These are phyloP conservation scores for Aspergillus ochraceoroseus DNA, from an alignment of 2,329 filamentous ascomycete genomes.

Conservation along the genomic window DNA sequence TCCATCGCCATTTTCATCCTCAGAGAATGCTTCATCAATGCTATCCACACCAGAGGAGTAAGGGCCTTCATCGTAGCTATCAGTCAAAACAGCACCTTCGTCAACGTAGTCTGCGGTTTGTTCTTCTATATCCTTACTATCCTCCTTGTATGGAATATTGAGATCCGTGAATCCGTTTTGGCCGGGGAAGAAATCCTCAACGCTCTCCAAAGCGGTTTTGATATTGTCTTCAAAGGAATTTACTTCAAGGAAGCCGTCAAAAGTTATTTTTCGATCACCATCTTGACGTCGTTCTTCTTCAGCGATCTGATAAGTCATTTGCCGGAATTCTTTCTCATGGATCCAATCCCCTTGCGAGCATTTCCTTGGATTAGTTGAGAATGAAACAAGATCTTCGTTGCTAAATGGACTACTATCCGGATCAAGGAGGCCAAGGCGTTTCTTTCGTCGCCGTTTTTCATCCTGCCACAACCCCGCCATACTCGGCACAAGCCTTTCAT, in stretches of 20 bases:
- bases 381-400: constrained; percentile 73
- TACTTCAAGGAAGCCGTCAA: constrained; percentile 61
- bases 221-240: constrained; percentile 54
- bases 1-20: constrained; percentile 18
- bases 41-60: constrained; percentile 44
- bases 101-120: constrained; percentile 55
- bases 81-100: constrained; percentile 54
- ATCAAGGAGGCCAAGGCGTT: constrained; percentile 60
- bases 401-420: constrained; percentile 71
- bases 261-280: constrained; percentile 47
- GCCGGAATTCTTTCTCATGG: constrained; percentile 77
- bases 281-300: constrained; percentile 56
- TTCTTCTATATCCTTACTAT: constrained; percentile 11
- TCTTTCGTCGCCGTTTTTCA: constrained; percentile 73
- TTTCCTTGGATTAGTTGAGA: constrained; percentile 76
- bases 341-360: constrained; percentile 78
- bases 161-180: constrained; percentile 46
- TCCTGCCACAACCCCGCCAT: constrained; percentile 93
- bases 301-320: constrained; percentile 60
- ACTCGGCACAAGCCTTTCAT: constrained; percentile 82
- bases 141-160: constrained; percentile 15
- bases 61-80: constrained; percentile 41
- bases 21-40: constrained; percentile 25
- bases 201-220: constrained; percentile 74
- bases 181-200: constrained; percentile 77